phyloP scores from a whole-genome alignment of 495 filamentous ascomycete genomes.

The Hyaloscypha bicolor region DNA sequence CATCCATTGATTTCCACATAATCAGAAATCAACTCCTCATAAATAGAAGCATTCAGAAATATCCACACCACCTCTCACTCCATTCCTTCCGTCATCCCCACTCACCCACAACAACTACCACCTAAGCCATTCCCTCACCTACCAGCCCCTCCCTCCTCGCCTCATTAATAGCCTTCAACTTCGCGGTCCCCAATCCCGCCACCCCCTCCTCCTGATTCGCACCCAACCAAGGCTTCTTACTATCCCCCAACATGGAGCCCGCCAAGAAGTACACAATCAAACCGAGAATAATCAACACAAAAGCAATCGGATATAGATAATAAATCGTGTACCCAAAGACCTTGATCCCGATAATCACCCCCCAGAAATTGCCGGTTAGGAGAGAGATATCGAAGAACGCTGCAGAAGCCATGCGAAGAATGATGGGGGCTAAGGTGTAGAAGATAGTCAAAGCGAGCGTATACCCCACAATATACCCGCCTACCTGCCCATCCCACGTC shows the following conservation, averaged over 20 bases:
- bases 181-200: conserved; percentile 84
- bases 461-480: conserved; percentile 84
- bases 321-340: conserved; percentile 82
- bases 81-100: not conserved
- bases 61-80: not conserved
- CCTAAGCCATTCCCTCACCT: conserved; percentile 17
- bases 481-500: conserved; percentile 67
- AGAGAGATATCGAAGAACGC: conserved; percentile 97
- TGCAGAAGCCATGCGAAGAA: conserved; percentile 84
- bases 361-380: conserved; percentile 97
- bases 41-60: not conserved
- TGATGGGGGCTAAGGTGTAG: conserved; percentile 82
- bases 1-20: not conserved
- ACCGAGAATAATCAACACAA: conserved; percentile 85
- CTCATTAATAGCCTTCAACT: conserved; percentile 68
- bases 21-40: not conserved
- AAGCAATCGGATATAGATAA: conserved; percentile 94
- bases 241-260: conserved; percentile 78
- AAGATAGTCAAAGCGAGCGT: conserved; percentile 81
- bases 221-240: conserved; percentile 93
- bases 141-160: conserved; percentile 36
- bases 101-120: not conserved
- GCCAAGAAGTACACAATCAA: conserved; percentile 81
- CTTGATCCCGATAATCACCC: conserved; percentile 83
- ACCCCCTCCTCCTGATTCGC: conserved; percentile 80